A percentile compares a stretch with the other conserved stretches of the same genome.
Evolutionary conservation across 306 rosid genomes (phyloP).

Genomic region (Ziziphus jujuba): DNA sequence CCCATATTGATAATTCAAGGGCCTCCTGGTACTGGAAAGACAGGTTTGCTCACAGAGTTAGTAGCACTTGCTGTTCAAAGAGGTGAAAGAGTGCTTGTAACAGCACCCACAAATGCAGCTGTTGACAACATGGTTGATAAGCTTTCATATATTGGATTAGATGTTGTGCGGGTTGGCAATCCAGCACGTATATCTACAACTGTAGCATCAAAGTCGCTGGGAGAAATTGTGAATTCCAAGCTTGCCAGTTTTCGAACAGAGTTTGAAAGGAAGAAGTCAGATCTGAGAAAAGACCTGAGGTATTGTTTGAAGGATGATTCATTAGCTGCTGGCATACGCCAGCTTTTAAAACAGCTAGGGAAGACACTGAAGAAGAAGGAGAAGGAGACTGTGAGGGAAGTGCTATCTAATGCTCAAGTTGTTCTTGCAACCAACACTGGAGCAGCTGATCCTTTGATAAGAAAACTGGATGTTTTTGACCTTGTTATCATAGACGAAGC

Average conservation of each 20-base stretch:
- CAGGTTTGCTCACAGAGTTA: conserved; percentile 70
- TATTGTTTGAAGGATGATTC: conserved; percentile 76
- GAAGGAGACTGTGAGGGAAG: conserved; percentile 67
- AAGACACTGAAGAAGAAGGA: conserved; percentile 73
- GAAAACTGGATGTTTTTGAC: conserved; percentile 66
- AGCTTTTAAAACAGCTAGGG: conserved; percentile 72
- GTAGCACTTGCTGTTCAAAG: conserved; percentile 57
- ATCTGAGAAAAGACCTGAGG: conserved; percentile 74
- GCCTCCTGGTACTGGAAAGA: conserved; percentile 91
- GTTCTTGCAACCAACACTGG: conserved; percentile 88
- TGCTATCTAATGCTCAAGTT: conserved; percentile 68
- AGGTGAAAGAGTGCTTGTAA: conserved; percentile 86
- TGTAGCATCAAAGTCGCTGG: conserved; percentile 73
- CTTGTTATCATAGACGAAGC: conserved; percentile 84
- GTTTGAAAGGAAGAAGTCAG: conserved; percentile 77
- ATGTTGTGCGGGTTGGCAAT: conserved; percentile 80
- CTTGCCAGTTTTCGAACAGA: conserved; percentile 57
- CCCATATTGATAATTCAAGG: conserved; percentile 78
- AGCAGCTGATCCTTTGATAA: conserved; percentile 73
- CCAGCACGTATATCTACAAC: conserved; percentile 71
- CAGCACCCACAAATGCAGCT: conserved; percentile 89
- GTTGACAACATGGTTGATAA: conserved; percentile 85
- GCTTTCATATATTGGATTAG: conserved; percentile 52
- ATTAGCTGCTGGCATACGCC: conserved; percentile 85
- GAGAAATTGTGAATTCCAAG: conserved; percentile 65